A percentile compares a stretch with the other conserved stretches of the same genome.
Conservation (phyloP, 768 basidiomycete species). For the Boletus sp. region DNA sequence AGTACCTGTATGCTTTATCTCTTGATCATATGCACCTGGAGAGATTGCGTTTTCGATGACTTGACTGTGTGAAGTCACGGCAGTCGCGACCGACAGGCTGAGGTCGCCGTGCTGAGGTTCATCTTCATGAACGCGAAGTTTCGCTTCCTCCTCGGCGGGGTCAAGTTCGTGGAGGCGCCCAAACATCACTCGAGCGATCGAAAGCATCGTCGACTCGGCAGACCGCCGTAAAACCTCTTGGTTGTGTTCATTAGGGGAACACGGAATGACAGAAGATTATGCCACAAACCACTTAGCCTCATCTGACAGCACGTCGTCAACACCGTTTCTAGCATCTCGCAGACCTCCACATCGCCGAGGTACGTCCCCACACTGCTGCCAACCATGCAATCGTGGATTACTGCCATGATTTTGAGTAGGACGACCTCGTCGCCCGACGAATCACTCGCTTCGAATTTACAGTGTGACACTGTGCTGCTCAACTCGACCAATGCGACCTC, state of each 20-base stretch:
- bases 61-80: conserved; percentile 25
- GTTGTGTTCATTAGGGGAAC: conserved; percentile 14
- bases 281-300: conserved; percentile 80
- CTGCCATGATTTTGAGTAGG: conserved; percentile 83
- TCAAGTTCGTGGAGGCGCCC: conserved; percentile 64
- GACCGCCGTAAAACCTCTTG: conserved; percentile 83
- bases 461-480: conserved; percentile 87
- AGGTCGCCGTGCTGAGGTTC: conserved; percentile 55
- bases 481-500: conserved; percentile 73
- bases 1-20: not conserved
- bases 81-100: conserved; percentile 54
- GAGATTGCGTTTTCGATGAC: conserved; percentile 11
- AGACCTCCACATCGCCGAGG: conserved; percentile 90
- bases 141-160: conserved; percentile 64
- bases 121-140: conserved; percentile 48
- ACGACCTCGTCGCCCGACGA: conserved; percentile 98
- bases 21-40: conserved; percentile 10
- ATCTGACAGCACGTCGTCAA: conserved; percentile 96
- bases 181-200: conserved; percentile 81
- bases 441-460: conserved; percentile 97
- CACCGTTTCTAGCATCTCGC: conserved; percentile 98
- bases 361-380: conserved; percentile 57
- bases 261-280: conserved; percentile 2
- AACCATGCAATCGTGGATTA: conserved; percentile 82
- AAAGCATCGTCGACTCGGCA: conserved; percentile 87